phyloP scores from a whole-genome alignment of 2,329 filamentous ascomycete species.

The Aspergillus neoniger region DNA sequence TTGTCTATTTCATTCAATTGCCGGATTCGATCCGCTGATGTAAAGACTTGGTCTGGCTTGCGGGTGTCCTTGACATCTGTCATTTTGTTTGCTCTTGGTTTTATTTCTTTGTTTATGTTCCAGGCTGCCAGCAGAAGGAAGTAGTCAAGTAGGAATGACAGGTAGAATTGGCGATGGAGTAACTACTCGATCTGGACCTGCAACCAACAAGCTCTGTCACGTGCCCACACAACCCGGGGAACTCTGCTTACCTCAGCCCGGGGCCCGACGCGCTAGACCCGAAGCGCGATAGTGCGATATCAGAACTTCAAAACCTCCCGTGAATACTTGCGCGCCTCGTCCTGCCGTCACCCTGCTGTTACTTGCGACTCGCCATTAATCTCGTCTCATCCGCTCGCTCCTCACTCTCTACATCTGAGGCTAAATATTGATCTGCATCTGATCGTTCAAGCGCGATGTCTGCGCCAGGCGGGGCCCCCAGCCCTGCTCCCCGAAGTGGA shows the following conservation, averaged over 20 bases:
- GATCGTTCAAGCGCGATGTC: conserved; percentile 39
- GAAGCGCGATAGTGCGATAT: conserved; percentile 11
- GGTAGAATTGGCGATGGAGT: not conserved
- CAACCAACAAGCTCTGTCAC: conserved; percentile 7
- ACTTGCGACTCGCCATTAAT: not conserved
- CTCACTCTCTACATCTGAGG: not conserved
- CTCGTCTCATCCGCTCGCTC: not conserved
- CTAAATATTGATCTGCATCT: not conserved
- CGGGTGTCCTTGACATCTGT: conserved; percentile 23
- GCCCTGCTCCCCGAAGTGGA: conserved; percentile 51
- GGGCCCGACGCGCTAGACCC: not conserved
- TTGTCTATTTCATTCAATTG: conserved; percentile 79
- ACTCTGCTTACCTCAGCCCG: conserved; percentile 13
- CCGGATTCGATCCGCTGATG: conserved; percentile 73
- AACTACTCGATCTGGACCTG: not conserved
- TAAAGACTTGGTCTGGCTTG: conserved; percentile 53
- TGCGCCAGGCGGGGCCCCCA: conserved; percentile 49
- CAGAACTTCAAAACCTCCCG: conserved; percentile 3
- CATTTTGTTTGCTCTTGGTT: conserved; percentile 20
- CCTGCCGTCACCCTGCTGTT: conserved; percentile 13
- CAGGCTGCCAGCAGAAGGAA: not conserved
- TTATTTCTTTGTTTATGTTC: not conserved
- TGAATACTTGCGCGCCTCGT: conserved; percentile 4
- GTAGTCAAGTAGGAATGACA: not conserved
- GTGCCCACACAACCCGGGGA: conserved; percentile 3